These are phyloP conservation scores for Sporothrix curviconia DNA, from an alignment of 2,329 filamentous ascomycete species.

Conservation along the genomic window DNA sequence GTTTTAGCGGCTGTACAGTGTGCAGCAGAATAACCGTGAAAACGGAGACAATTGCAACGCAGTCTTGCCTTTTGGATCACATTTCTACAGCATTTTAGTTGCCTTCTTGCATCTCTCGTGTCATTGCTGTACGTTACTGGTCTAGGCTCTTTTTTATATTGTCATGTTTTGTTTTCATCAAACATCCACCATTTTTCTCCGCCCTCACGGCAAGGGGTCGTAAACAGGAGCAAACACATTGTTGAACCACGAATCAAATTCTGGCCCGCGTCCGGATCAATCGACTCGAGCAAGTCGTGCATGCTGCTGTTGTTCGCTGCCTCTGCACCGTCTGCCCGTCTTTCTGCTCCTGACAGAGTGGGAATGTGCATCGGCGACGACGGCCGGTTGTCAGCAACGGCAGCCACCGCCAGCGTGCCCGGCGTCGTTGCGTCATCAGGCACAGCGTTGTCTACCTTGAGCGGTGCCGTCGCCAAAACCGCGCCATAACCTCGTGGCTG, in stretches of 20 bases:
- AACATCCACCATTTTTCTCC: too few relatives aligned
- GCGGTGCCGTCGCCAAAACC: constrained; percentile 12
- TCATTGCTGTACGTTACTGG: too few relatives aligned
- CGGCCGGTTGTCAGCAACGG: too few relatives aligned
- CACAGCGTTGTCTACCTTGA: background rate
- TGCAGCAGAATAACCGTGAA: too few relatives aligned
- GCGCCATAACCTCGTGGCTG: constrained; percentile 18
- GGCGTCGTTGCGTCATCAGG: background rate
- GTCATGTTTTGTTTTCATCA: too few relatives aligned
- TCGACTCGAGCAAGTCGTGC: background rate
- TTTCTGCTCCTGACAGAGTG: background rate
- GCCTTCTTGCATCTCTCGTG: too few relatives aligned
- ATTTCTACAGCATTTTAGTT: too few relatives aligned
- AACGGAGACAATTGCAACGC: too few relatives aligned
- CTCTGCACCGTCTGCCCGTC: too few relatives aligned
- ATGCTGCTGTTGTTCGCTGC: constrained; percentile 1
- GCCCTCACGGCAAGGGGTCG: background rate
- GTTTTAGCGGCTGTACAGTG: too few relatives aligned
- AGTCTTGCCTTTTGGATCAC: too few relatives aligned
- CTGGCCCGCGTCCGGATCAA: constrained; percentile 10
- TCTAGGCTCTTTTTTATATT: too few relatives aligned
- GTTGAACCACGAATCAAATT: constrained; percentile 17
- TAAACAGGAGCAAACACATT: constrained; percentile 12
- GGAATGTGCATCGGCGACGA: background rate
- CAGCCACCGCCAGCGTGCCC: background rate